Evolutionary conservation across 441 rosid species (phyloP), one percentile per base, ranked within the genome.

Genomic region (Gossypium armourianum): DNA sequence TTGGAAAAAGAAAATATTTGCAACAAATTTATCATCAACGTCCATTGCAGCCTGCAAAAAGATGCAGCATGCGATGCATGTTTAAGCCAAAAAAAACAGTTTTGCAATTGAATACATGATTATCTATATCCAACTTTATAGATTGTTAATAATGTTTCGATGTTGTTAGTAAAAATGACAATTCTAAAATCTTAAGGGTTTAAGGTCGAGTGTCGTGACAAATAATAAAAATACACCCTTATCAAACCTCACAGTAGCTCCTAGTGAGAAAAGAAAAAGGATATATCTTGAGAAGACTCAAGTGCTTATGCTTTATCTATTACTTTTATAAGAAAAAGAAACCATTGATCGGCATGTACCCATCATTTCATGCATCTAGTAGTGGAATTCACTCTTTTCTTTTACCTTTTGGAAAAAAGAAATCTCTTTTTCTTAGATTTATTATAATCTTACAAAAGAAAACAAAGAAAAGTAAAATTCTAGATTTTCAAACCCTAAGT

Each of bases 11-110:
- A 26, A 26, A 60, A 26, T 26, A 2, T 40, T 55, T 68, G 69
- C 78, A 62, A 63, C 75, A 76, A 74, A 81, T 75, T 81, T 77
- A 80, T 79, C 74, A 74, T 76, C 80, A 78, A 79, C 78, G 20
- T 75, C 72, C 83, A 80, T 75, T 75, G 72, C 78, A 77, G 81
- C 64, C 62, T 53, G 50, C 74, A 79, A 81, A 52, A 60, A 10
- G 74, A 70, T 32, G 10, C 1, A 8, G n/a, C 43, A 12, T 13
- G 28, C 2, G 15, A 28, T 54, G 60, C 61, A 67, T 60, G 55
- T 47, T 47, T 36, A 13, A 53, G 60, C 57, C 26, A 66, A 66
- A 13, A 75, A 75, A 70, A 72, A 65, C 52, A 0, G 5, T 4
- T 65, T 73, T 40, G 45, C 78, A 67, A 29, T 32, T 54, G 67